phyloP scores from a whole-genome alignment of 768 basidiomycete species.

The Lactarius pseudohatsudake region DNA sequence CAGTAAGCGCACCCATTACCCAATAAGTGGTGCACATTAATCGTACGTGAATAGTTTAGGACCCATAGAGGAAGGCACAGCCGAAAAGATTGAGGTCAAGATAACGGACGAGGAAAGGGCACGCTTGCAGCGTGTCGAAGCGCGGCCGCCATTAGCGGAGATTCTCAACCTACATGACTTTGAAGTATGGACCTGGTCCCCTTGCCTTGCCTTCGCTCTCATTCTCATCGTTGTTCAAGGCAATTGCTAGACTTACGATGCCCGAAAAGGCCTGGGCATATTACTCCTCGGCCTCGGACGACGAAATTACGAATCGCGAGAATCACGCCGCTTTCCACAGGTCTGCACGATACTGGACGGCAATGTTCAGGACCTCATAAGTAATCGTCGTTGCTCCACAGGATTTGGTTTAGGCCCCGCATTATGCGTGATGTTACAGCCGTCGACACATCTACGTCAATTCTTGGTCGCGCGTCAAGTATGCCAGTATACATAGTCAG shows the following conservation, averaged over 20 bases:
- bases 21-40: background rate
- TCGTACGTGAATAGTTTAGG: conserved; percentile 49
- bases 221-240: conserved; percentile 42
- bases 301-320: conserved; percentile 87
- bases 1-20: conserved; percentile 40
- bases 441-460: conserved; percentile 83
- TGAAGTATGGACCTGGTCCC: conserved; percentile 53
- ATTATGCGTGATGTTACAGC: conserved; percentile 74
- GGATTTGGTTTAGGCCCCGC: conserved; percentile 39
- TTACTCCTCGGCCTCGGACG: conserved; percentile 95
- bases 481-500: conserved; percentile 83
- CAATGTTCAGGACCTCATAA: too few species aligned
- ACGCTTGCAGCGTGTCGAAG: conserved; percentile 57
- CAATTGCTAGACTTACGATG: conserved; percentile 81
- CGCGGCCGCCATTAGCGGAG: conserved; percentile 71
- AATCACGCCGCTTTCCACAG: conserved; percentile 92
- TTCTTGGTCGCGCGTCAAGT: conserved; percentile 70
- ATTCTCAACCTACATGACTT: conserved; percentile 94
- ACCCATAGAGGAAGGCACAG: conserved; percentile 64
- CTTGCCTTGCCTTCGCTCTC: background rate
- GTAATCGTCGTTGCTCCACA: conserved; percentile 1
- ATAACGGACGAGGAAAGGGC: conserved; percentile 71
- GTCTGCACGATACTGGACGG: conserved; percentile 37
- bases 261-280: conserved; percentile 93
- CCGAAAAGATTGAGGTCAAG: conserved; percentile 59